phyloP scores from a whole-genome alignment of 2,329 filamentous ascomycete genomes.

The Aspergillus fijiensis region DNA sequence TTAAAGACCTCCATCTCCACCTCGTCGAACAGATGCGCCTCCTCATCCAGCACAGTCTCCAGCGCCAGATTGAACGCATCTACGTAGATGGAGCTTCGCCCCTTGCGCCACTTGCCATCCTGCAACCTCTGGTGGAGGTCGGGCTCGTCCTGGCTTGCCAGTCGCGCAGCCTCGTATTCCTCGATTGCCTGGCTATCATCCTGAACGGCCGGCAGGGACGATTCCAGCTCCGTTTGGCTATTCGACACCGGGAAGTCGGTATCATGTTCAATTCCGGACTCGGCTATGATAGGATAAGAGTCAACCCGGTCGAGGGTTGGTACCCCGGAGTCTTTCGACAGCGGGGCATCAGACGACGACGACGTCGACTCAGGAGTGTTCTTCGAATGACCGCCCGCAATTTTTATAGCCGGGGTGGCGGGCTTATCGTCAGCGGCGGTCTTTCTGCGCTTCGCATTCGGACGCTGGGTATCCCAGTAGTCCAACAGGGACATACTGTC shows the following conservation, averaged over 20 bases:
- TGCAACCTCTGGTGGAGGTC: slow-evolving; percentile 53
- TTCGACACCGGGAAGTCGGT: slow-evolving; percentile 30
- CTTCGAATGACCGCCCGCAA: slow-evolving; percentile 7
- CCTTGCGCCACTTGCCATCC: slow-evolving; percentile 66
- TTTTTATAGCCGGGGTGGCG: background rate
- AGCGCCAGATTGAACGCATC: slow-evolving; percentile 95
- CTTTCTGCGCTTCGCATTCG: slow-evolving; percentile 34
- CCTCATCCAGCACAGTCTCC: slow-evolving; percentile 84
- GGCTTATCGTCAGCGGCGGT: slow-evolving; percentile 17
- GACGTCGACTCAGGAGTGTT: background rate
- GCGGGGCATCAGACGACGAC: slow-evolving; percentile 26
- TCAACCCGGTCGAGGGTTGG: slow-evolving; percentile 21
- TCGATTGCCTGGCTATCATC: slow-evolving; percentile 71
- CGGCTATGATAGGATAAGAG: slow-evolving; percentile 12
- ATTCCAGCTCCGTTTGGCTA: slow-evolving; percentile 67
- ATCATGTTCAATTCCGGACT: slow-evolving; percentile 19
- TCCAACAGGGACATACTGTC: slow-evolving; percentile 37
- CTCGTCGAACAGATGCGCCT: slow-evolving; percentile 80
- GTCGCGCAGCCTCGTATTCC: slow-evolving; percentile 71
- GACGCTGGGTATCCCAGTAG: slow-evolving; percentile 36
- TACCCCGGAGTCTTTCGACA: slow-evolving; percentile 29
- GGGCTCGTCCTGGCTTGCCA: slow-evolving; percentile 50
- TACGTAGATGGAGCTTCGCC: slow-evolving; percentile 88
- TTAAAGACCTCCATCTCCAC: slow-evolving; percentile 75
- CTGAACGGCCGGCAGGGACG: slow-evolving; percentile 65